Evolutionary conservation across 176 grass and related monocot species (phyloP).

Genomic region (Typha latifolia): DNA sequence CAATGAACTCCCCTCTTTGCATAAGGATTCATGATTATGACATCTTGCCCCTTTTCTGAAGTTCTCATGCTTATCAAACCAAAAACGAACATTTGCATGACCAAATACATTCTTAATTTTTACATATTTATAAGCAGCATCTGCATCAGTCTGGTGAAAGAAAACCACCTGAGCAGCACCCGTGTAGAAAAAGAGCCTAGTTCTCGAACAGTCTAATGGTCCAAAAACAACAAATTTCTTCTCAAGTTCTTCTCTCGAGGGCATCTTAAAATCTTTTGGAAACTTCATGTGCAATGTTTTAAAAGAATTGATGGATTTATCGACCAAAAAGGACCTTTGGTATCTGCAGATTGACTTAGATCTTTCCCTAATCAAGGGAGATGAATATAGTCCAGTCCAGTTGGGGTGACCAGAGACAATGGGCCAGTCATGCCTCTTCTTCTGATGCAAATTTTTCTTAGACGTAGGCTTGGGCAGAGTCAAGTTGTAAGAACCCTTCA

Average conservation of each 20-base stretch:
- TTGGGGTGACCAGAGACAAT: neutral
- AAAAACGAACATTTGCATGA: constrained; percentile 11
- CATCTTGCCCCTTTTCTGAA: neutral
- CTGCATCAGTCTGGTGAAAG: constrained; percentile 3
- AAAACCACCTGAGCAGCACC: constrained; percentile 19
- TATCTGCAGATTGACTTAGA: neutral
- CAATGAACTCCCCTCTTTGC: neutral
- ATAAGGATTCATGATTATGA: neutral
- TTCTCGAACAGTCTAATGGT: constrained; percentile 10
- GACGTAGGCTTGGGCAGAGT: neutral
- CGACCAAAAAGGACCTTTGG: neutral
- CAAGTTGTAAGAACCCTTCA: neutral
- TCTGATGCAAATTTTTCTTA: neutral
- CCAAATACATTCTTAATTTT: constrained; percentile 11
- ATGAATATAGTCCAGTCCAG: constrained; percentile 15
- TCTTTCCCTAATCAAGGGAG: constrained; percentile 3
- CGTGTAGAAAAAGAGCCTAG: constrained; percentile 19
- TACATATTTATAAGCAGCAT: constrained; percentile 16
- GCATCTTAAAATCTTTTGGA: constrained; percentile 15
- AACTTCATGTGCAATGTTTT: constrained; percentile 17
- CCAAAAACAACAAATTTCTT: constrained; percentile 14
- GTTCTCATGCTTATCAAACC: constrained; percentile 18
- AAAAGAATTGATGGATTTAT: neutral
- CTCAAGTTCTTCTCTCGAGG: constrained; percentile 16
- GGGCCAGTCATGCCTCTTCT: neutral